These are phyloP conservation scores for Monosporascus sp. DNA, from an alignment of 2,329 filamentous ascomycete genomes.

Conservation along the genomic window DNA sequence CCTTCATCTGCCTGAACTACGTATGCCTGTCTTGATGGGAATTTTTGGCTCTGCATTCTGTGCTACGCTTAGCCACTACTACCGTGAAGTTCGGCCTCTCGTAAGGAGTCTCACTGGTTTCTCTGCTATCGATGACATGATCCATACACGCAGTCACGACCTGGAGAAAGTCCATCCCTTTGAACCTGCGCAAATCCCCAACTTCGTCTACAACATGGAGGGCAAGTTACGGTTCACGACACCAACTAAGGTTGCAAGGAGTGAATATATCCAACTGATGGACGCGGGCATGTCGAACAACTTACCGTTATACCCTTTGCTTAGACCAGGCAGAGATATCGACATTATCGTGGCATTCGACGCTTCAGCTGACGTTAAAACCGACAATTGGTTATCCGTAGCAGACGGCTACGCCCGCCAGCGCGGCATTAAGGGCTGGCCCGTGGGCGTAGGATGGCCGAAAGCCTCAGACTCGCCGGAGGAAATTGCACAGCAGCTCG, in stretches of 20 bases:
- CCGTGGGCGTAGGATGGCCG: constrained; percentile 91
- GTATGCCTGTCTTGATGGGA: constrained; percentile 79
- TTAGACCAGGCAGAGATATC: constrained; percentile 81
- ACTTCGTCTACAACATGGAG: constrained; percentile 80
- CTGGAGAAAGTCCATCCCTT: constrained; percentile 91
- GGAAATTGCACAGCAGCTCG: constrained; percentile 60
- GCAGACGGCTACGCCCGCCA: constrained; percentile 90
- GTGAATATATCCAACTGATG: constrained; percentile 77
- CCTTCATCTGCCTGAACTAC: constrained; percentile 73
- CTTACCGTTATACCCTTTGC: constrained; percentile 87
- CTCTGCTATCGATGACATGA: constrained; percentile 70
- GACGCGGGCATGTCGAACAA: constrained; percentile 99
- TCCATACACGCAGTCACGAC: constrained; percentile 77
- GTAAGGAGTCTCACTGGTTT: constrained; percentile 72
- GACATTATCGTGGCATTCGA: constrained; percentile 93
- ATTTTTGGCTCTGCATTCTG: constrained; percentile 98
- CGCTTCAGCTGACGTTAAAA: constrained; percentile 85
- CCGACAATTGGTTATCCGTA: constrained; percentile 93
- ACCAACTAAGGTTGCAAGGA: constrained; percentile 69
- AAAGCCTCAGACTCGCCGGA: constrained; percentile 52
- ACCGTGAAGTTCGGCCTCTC: constrained; percentile 84
- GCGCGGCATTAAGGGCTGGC: constrained; percentile 90
- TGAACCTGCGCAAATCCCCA: constrained; percentile 84
- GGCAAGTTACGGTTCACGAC: constrained; percentile 67
- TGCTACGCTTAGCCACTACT: constrained; percentile 92